Percentiles rank a stretch among this genome's conserved stretches.
These are phyloP conservation scores for Fusarium acutatum DNA, from an alignment of 2,329 filamentous ascomycete species.

Conservation along the genomic window DNA sequence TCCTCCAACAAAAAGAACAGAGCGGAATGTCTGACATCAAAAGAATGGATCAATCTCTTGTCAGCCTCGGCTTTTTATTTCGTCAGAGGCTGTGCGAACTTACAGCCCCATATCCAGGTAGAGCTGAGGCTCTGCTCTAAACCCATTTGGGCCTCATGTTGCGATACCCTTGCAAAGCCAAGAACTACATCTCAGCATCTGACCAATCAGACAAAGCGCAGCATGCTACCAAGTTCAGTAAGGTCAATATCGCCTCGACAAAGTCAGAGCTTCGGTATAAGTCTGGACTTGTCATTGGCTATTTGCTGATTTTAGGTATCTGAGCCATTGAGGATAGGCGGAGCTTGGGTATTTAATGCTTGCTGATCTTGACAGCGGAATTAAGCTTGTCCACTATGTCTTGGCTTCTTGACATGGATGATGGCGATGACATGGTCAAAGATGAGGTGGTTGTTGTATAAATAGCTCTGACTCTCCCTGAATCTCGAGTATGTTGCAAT, in stretches of 20 bases:
- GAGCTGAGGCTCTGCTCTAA: conserved; percentile 3
- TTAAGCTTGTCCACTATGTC: background rate
- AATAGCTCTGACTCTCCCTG: background rate
- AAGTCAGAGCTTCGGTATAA: background rate
- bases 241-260: background rate
- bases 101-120: background rate
- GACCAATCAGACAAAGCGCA: conserved; percentile 9
- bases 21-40: background rate
- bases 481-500: rapidly evolving
- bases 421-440: background rate
- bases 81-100: background rate
- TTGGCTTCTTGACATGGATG: too few species aligned
- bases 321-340: background rate
- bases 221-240: background rate
- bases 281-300: background rate
- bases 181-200: background rate
- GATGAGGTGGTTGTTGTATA: background rate
- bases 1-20: background rate
- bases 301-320: background rate
- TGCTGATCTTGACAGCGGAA: background rate
- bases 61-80: background rate
- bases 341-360: background rate
- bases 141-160: conserved; percentile 1
- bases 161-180: background rate
- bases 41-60: background rate